phyloP scores from a whole-genome alignment of 2,329 filamentous ascomycete genomes.

The Stenocarpella maydis region DNA sequence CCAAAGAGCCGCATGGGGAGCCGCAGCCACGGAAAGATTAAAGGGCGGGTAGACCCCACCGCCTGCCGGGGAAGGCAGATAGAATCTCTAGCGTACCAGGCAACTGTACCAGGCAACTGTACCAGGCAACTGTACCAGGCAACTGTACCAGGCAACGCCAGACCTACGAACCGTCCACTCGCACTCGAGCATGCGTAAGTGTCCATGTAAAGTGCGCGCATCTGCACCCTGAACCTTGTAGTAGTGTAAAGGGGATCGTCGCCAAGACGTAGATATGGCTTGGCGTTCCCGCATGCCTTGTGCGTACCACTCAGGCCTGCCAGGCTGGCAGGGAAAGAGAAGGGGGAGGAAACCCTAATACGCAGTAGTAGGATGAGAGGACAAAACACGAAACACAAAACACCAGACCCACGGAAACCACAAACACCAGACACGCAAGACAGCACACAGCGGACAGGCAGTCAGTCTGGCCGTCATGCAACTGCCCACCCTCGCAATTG shows the following conservation, averaged over 20 bases:
- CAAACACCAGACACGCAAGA: neutral
- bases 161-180: too few species aligned
- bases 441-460: neutral
- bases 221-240: neutral
- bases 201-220: too few species aligned
- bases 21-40: slow-evolving; percentile 6
- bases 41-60: neutral
- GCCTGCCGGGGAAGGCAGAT: neutral
- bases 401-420: neutral
- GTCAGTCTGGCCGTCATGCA: neutral
- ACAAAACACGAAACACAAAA: slow-evolving; percentile 5
- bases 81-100: too few species aligned
- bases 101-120: too few species aligned
- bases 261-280: slow-evolving; percentile 10
- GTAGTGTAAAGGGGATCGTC: slow-evolving; percentile 20
- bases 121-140: too few species aligned
- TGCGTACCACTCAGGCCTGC: too few species aligned
- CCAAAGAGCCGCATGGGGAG: slow-evolving; percentile 5
- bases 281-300: slow-evolving; percentile 18
- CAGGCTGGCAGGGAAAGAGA: too few species aligned
- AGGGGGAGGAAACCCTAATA: too few species aligned
- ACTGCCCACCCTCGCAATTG: neutral
- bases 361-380: neutral
- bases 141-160: too few species aligned
- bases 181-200: too few species aligned